Base-by-base conservation (phyloP, 2,329 filamentous ascomycete genomes). In the Penicillium sp. region DNA sequence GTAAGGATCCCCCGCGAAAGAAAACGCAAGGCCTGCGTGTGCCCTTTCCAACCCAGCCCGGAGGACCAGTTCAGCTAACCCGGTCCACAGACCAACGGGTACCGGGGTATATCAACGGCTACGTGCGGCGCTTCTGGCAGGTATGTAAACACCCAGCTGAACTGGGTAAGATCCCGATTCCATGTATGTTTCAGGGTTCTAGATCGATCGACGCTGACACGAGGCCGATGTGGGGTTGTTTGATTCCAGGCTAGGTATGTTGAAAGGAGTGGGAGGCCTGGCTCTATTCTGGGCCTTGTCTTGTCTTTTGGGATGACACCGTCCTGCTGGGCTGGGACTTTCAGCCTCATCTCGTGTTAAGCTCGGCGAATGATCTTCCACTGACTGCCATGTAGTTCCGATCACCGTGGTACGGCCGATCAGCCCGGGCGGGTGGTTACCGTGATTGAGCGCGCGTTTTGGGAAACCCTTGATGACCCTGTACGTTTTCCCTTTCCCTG, bases 41-140 rank as follows among this genome's bases (percentile, higher is more conserved):
- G n/a, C n/a, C n/a, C n/a, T n/a, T n/a, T 34, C 13, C 9, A 21
- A 10, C 12, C 18, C 33, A 18, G 4, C 7, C 8, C 9, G 15
- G 2, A 23, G 7, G n/a, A 15, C 37, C 26, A 26, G 26, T 26
- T 6, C 13, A 39, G 21, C 45, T 37, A 27, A 47, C 42, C 9
- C 30, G 39, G n/a, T 18, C 27, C 18, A 46, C 17, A 97, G 93
- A 97, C 69, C 83, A 85, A 63, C 83, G 91, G 51, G 79, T 97
- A 23, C 90, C 91, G 2, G 94, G 93, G 41, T 97, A 91, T 78
- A 91, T 97, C 18, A 89, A 86, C 61, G 91, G 92, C 62, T 99
- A 97, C 71, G 92, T 99, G 33, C 86, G 94, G 51, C 84, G 94
- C 30, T 97, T 99, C 75, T 99, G 94, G 94, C 94, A 99, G 86